Conservation (phyloP, 2,329 filamentous ascomycete species). For the Tolypocladium sp. region DNA sequence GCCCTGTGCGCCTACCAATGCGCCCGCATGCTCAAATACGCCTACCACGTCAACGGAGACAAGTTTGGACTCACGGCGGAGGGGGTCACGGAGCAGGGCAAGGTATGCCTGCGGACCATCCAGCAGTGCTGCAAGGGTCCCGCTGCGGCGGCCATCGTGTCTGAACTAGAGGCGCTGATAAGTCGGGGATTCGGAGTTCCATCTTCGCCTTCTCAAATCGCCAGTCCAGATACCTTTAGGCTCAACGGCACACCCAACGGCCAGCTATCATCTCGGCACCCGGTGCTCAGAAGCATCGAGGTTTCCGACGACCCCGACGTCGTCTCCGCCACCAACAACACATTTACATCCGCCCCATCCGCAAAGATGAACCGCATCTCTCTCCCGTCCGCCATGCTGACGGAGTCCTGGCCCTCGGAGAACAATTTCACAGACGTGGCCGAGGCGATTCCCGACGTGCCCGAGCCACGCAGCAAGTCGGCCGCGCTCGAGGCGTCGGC, state of each 20-base stretch:
- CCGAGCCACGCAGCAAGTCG: constrained; percentile 3
- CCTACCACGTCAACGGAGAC: constrained; percentile 32
- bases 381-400: constrained; percentile 3
- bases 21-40: constrained; percentile 41
- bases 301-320: constrained; percentile 18
- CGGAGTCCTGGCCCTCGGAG: constrained; percentile 1
- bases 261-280: constrained; percentile 5
- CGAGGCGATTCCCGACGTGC: neutral
- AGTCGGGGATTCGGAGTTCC: constrained; percentile 27
- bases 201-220: constrained; percentile 6
- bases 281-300: constrained; percentile 13
- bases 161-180: constrained; percentile 44
- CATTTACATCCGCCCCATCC: constrained; percentile 7
- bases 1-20: constrained; percentile 48
- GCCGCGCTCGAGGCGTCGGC: constrained; percentile 6
- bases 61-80: constrained; percentile 36
- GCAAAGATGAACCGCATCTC: constrained; percentile 12
- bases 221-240: constrained; percentile 9
- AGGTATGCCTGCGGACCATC: constrained; percentile 41
- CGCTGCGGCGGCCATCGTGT: constrained; percentile 35
- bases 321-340: constrained; percentile 2
- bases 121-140: constrained; percentile 41
- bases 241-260: constrained; percentile 2
- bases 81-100: constrained; percentile 37
- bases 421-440: neutral